These are phyloP conservation scores for Alternaria consortialis DNA, from an alignment of 2,329 filamentous ascomycete species.

Conservation along the genomic window DNA sequence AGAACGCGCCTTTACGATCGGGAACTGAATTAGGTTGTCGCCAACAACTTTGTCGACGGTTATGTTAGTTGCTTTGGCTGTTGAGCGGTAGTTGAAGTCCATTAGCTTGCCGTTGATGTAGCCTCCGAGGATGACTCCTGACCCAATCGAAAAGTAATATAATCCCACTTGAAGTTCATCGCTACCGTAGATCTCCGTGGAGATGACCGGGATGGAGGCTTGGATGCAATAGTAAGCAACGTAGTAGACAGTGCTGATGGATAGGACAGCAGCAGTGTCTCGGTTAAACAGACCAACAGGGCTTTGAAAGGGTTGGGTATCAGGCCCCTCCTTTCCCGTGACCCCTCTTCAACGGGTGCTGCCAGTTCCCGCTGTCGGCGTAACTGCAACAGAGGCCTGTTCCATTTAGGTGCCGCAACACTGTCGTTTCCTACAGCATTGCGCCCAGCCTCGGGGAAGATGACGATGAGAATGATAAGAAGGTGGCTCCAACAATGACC, in stretches of 20 bases:
- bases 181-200: background rate
- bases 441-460: slow-evolving; percentile 5
- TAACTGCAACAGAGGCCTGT: background rate
- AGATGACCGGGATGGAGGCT: background rate
- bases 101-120: background rate
- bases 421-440: background rate
- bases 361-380: background rate
- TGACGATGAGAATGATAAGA: background rate
- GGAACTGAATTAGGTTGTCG: background rate
- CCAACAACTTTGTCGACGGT: background rate
- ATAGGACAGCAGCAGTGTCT: background rate
- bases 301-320: background rate
- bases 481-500: background rate
- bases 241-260: background rate
- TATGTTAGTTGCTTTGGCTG: background rate
- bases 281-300: background rate
- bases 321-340: background rate
- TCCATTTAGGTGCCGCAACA: background rate
- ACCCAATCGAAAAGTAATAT: background rate
- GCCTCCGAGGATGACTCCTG: background rate
- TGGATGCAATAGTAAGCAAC: slow-evolving; percentile 2
- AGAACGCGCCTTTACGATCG: background rate
- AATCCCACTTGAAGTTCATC: background rate
- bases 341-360: too few relatives aligned
- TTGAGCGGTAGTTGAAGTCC: background rate